These are phyloP conservation scores for Candida cerambycidarum DNA, from an alignment of 805 yeast species.

Conservation along the genomic window DNA sequence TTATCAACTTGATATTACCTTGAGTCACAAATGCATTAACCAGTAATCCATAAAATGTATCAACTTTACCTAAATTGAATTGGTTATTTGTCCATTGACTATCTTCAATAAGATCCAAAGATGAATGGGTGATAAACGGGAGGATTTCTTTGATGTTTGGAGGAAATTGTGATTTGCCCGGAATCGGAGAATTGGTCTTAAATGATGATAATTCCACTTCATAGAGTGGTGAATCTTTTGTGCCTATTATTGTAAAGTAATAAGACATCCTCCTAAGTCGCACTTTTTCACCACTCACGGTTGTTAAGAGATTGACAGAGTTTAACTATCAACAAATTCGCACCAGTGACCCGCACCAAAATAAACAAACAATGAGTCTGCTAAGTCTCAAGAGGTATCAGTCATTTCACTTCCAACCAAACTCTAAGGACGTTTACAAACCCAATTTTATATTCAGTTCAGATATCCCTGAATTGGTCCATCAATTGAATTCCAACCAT, in stretches of 20 bases:
- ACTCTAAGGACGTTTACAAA: conserved; percentile 27
- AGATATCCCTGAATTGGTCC: conserved; percentile 25
- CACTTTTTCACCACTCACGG: too few relatives aligned
- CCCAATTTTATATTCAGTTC: conserved; percentile 42
- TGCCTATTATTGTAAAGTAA: conserved; percentile 86
- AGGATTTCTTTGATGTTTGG: conserved; percentile 72
- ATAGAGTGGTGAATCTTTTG: conserved; percentile 80
- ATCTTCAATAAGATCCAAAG: conserved; percentile 90
- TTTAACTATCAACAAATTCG: not conserved
- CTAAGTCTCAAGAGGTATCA: conserved; percentile 16
- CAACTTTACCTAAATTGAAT: conserved; percentile 74
- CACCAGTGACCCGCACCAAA: not conserved
- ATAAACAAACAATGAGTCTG: conserved; percentile 14
- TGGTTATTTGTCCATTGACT: conserved; percentile 72
- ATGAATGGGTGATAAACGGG: conserved; percentile 85
- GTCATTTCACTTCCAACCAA: conserved; percentile 14
- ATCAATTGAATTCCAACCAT: conserved; percentile 16
- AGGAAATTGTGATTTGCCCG: conserved; percentile 63
- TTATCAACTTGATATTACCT: conserved; percentile 78
- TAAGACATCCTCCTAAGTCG: conserved; percentile 48
- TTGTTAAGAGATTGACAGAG: not conserved
- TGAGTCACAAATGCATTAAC: conserved; percentile 88
- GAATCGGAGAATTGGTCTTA: conserved; percentile 30
- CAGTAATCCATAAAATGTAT: conserved; percentile 77
- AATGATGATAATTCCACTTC: conserved; percentile 82